Evolutionary conservation across 225 moss, liverwort and hornwort genomes (phyloP), one percentile per base, ranked within the genome.

Genomic region (Physcomitrellopsis africana): DNA sequence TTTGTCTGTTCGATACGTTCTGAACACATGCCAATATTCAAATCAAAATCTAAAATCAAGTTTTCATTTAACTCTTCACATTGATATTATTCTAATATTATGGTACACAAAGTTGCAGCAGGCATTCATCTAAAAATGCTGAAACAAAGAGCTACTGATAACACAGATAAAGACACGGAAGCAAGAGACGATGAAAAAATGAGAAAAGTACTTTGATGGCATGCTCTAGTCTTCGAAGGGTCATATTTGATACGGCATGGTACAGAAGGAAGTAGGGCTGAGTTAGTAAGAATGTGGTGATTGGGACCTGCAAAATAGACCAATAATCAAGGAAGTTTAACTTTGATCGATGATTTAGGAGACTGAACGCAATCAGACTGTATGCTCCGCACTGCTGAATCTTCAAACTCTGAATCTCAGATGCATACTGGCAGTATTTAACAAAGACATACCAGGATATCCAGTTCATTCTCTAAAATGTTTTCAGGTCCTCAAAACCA

Each of bases 201-300:
- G 12, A 45, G 47, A 29, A 42, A 27, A 45, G 68, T 77, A 87
- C 87, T 75, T 85, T 80, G 45, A 87, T 85, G 16, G 94, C 91
- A 80, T 97, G 81, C 51, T 86, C 89, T 59, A 97, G 87, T 66
- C 96, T 91, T 72, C 96, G 87, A 72, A 94, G 86, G 20, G 93
- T 94, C 58, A 92, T 81, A 72, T 89, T 97, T 8, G 94, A 94
- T 27, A 91, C 12, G 81, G 65, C 71, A 79, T 97, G 96, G 18
- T 94, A 93, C 63, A 97, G 87, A 73, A 94, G 70, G 76, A 97
- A 97, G 90, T 94, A 94, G 7, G 90, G 79, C 65, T 97, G 97
- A 27, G 97, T 97, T 63, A 97, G 80, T 68, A 97, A 81, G 76
- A 86, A 97, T 26, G 91, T 83, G 20, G 94, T 74, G 29, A 93